Percentiles rank a stretch among this genome's conserved stretches.
Evolutionary conservation across 768 basidiomycete genomes (phyloP).

Genomic region (Lentinula guzmanii): DNA sequence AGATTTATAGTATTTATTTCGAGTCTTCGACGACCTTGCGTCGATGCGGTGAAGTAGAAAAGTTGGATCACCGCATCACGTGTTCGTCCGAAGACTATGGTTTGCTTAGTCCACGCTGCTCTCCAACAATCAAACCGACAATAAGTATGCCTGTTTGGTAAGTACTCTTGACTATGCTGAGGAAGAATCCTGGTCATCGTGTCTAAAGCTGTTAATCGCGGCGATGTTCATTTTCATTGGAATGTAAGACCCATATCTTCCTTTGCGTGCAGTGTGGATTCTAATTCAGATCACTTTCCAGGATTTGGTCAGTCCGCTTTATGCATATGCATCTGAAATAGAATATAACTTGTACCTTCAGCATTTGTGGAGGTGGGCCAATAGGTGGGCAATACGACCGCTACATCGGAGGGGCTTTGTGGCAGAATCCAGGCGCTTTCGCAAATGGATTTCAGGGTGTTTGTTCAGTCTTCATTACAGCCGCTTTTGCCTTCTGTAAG

Average conservation of each 20-base stretch:
- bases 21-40: too few species aligned
- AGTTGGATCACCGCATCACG: too few species aligned
- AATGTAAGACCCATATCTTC: slow-evolving; percentile 22
- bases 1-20: too few species aligned
- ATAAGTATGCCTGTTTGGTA: slow-evolving; percentile 30
- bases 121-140: too few species aligned
- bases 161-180: slow-evolving; percentile 36
- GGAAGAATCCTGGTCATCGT: slow-evolving; percentile 47
- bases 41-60: too few species aligned
- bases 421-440: slow-evolving; percentile 34
- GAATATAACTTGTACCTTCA: background rate
- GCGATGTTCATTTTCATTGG: slow-evolving; percentile 42
- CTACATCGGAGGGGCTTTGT: slow-evolving; percentile 33
- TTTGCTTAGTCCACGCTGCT: too few species aligned
- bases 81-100: too few species aligned
- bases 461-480: slow-evolving; percentile 28
- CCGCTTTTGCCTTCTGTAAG: slow-evolving; percentile 10
- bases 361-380: slow-evolving; percentile 35
- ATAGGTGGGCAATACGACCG: slow-evolving; percentile 23
- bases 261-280: background rate
- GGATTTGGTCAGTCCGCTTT: slow-evolving; percentile 20
- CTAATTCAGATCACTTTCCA: slow-evolving; percentile 8
- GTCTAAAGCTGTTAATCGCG: slow-evolving; percentile 38
- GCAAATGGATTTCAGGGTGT: slow-evolving; percentile 27
- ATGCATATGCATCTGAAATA: background rate